Evolutionary conservation across 768 basidiomycete genomes (phyloP), one percentile per base, ranked within the genome.

Genomic region (Hypholoma sublateritium): DNA sequence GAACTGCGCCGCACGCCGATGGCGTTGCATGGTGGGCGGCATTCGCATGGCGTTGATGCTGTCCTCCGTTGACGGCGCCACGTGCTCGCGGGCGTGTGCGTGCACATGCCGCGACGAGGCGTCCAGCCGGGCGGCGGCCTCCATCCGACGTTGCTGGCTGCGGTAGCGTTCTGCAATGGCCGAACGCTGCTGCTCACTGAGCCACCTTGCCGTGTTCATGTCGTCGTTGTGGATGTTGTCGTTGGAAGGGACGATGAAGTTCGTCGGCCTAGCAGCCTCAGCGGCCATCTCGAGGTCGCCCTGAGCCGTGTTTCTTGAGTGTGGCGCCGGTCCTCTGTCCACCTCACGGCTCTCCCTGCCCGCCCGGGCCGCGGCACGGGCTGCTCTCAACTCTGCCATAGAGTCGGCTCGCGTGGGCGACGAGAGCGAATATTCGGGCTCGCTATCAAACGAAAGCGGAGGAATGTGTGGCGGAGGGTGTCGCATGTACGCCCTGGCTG

Each of bases 71-170:
- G 19, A 11, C 6, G 19, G 32, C 14, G 17, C 5, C 6, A 14
- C 22, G 7, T 37, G 21, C 35, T 39, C 50, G 36, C 50, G 4
- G 11, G 39, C 39, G 17, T 41, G 12, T 14, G 11, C 39, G 14
- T 41, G 39, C 16, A 13, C 17, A 17, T 41, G 39, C 16, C 39
- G 3, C 39, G 39, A 41, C 2, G 61, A 44, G 45, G 53, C 44
- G 9, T 69, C 70, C 7, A 68, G 35, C 21, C 72, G 63, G 9
- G 69, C 60, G 9, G 69, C 60, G n/a, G 62, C 67, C 39, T 72
- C 72, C 37, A 66, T 62, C 8, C 72, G 65, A 17, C 57, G 62
- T 43, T 60, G 68, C 25, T 63, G 62, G 12, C 58, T 59, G 48
- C 74, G 60, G 44, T 65, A 62, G 19, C 50, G 65, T 47, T 51